Percentiles rank a stretch among this genome's conserved stretches.
Conservation (phyloP, 371 early-diverging fungal genomes). For the Mortierella sp. region DNA sequence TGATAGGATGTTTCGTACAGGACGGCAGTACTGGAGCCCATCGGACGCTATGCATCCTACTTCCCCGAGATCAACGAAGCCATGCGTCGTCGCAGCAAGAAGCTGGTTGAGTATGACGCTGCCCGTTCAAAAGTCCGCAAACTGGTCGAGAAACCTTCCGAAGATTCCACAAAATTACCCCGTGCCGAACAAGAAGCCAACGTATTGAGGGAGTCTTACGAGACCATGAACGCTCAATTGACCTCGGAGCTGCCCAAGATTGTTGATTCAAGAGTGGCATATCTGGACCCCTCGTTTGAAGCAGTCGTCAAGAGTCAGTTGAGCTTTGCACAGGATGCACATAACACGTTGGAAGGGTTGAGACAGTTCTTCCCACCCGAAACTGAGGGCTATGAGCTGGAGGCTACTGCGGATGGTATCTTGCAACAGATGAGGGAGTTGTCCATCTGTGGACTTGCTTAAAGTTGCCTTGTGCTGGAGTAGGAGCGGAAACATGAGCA, state of each 20-base stretch:
- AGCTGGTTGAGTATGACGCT: slow-evolving; percentile 92
- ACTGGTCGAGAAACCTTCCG: slow-evolving; percentile 84
- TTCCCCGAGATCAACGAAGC: slow-evolving; percentile 96
- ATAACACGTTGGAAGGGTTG: slow-evolving; percentile 74
- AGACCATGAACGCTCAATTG: slow-evolving; percentile 84
- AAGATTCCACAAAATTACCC: slow-evolving; percentile 80
- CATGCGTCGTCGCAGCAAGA: slow-evolving; percentile 89
- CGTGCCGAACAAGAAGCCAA: slow-evolving; percentile 82
- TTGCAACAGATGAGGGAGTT: slow-evolving; percentile 91
- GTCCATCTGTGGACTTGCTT: slow-evolving; percentile 81
- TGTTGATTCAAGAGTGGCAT: slow-evolving; percentile 88
- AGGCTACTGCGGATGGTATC: slow-evolving; percentile 82
- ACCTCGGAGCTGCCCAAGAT: slow-evolving; percentile 91
- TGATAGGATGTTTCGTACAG: slow-evolving; percentile 84
- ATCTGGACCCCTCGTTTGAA: slow-evolving; percentile 94
- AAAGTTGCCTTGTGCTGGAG: slow-evolving; percentile 4
- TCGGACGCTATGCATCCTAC: slow-evolving; percentile 86
- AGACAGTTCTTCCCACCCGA: slow-evolving; percentile 44
- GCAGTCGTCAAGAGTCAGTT: slow-evolving; percentile 93
- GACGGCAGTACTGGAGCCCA: slow-evolving; percentile 89
- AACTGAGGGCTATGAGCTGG: slow-evolving; percentile 60
- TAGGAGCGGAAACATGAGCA: neutral
- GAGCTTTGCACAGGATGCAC: slow-evolving; percentile 85
- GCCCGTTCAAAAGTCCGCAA: slow-evolving; percentile 82
- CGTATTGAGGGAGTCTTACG: slow-evolving; percentile 84